These are phyloP conservation scores for Aspergillus heteromorphus DNA, from an alignment of 495 filamentous ascomycete genomes.

Conservation along the genomic window DNA sequence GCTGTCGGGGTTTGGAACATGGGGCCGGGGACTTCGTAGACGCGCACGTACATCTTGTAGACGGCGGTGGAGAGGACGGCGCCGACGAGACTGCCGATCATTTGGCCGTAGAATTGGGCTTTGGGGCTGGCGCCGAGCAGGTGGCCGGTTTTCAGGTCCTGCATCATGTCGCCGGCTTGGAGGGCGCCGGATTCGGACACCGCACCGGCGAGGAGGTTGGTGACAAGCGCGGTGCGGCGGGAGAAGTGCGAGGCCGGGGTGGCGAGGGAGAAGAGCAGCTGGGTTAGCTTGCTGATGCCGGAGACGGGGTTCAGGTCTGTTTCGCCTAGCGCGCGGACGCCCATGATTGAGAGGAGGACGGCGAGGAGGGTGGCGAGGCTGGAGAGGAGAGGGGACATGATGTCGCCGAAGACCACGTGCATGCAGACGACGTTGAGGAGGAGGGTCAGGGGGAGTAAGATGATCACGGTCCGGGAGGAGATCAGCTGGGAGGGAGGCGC, in stretches of 20 bases:
- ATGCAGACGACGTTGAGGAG: slow-evolving; percentile 74
- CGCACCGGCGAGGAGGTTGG: slow-evolving; percentile 92
- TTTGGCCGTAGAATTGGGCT: slow-evolving; percentile 94
- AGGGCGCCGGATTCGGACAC: slow-evolving; percentile 82
- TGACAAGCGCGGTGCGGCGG: slow-evolving; percentile 62
- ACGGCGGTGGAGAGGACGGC: slow-evolving; percentile 82
- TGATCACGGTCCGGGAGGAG: slow-evolving; percentile 60
- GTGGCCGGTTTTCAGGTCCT: slow-evolving; percentile 96
- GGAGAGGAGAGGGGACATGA: slow-evolving; percentile 60
- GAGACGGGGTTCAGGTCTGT: slow-evolving; percentile 97
- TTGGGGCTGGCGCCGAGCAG: slow-evolving; percentile 85
- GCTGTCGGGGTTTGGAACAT: slow-evolving; percentile 92
- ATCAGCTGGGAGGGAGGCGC: slow-evolving; percentile 81
- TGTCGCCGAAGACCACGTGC: slow-evolving; percentile 68
- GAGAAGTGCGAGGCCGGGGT: slow-evolving; percentile 68
- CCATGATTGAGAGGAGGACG: slow-evolving; percentile 88
- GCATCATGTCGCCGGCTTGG: slow-evolving; percentile 96
- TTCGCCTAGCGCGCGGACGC: slow-evolving; percentile 88
- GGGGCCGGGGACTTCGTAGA: slow-evolving; percentile 81
- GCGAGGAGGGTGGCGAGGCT: slow-evolving; percentile 79
- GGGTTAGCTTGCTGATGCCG: slow-evolving; percentile 93
- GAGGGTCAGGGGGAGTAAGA: slow-evolving; percentile 71
- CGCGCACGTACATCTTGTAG: slow-evolving; percentile 85
- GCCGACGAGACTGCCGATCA: slow-evolving; percentile 84
- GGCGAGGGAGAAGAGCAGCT: slow-evolving; percentile 86